Percentiles rank a stretch among this genome's conserved stretches.
Evolutionary conservation across 2,329 filamentous ascomycete genomes (phyloP).

Genomic region (Trichoderma oligosporum): DNA sequence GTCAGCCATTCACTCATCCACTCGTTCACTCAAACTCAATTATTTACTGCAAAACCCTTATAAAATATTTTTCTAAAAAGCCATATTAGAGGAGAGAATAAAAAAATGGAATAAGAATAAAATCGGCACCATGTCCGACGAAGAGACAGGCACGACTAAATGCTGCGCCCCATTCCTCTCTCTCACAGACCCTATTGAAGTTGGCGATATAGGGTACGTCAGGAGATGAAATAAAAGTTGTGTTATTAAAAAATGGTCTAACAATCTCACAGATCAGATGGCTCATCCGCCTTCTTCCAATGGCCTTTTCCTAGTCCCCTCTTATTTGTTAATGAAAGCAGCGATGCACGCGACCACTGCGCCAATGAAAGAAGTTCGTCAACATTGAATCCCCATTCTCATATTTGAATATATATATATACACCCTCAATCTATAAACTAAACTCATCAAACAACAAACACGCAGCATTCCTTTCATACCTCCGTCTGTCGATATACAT

Average conservation of each 20-base stretch:
- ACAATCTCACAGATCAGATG: constrained; percentile 12
- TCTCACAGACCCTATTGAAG: constrained; percentile 43
- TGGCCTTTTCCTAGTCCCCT: constrained; percentile 64
- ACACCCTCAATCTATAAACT: not conserved
- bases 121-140: constrained; percentile 26
- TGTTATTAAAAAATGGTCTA: not conserved
- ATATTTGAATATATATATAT: not conserved
- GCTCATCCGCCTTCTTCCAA: constrained; percentile 49
- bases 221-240: not conserved
- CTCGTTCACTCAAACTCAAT: not conserved
- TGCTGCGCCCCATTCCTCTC: constrained; percentile 41
- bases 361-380: constrained; percentile 68
- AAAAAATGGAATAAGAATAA: not conserved
- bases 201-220: constrained; percentile 40
- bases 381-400: too few relatives aligned
- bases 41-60: not conserved
- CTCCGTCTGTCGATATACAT: constrained; percentile 87
- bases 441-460: too few relatives aligned
- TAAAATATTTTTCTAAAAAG: not conserved
- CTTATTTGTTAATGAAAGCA: constrained; percentile 69
- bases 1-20: too few relatives aligned
- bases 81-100: too few relatives aligned
- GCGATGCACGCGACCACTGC: constrained; percentile 73
- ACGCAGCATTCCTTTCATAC: constrained; percentile 76
- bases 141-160: constrained; percentile 34